These are phyloP conservation scores for Vinca minor DNA, from an alignment of 257 asterid species.

Conservation along the genomic window DNA sequence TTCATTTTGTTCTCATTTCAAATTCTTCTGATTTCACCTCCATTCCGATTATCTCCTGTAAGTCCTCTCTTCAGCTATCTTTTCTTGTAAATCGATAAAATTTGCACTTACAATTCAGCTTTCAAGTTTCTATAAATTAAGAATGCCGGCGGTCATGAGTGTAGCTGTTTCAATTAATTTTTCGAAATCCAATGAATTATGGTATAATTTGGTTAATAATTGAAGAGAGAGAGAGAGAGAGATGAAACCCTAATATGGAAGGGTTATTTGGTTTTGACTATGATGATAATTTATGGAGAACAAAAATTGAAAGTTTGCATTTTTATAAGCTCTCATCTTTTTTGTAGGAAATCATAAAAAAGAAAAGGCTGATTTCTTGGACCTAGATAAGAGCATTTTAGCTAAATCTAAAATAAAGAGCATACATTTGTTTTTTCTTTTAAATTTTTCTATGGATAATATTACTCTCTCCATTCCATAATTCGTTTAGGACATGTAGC, in stretches of 20 bases:
- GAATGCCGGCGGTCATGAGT: neutral
- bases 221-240: neutral
- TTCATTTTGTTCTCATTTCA: too few relatives aligned
- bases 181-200: neutral
- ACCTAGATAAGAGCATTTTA: neutral
- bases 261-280: neutral
- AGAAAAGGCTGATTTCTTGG: neutral
- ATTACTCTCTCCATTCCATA: neutral
- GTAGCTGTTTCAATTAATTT: neutral
- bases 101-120: neutral
- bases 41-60: constrained; percentile 4
- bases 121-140: neutral
- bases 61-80: neutral
- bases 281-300: neutral
- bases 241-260: neutral
- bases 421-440: neutral
- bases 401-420: neutral
- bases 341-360: neutral
- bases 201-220: neutral
- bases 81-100: neutral
- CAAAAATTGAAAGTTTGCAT: neutral
- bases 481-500: too few relatives aligned
- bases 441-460: neutral
- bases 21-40: neutral
- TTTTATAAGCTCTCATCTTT: neutral